Evolutionary conservation across 306 rosid species (phyloP).

Genomic region (Ochetophila trinervis): DNA sequence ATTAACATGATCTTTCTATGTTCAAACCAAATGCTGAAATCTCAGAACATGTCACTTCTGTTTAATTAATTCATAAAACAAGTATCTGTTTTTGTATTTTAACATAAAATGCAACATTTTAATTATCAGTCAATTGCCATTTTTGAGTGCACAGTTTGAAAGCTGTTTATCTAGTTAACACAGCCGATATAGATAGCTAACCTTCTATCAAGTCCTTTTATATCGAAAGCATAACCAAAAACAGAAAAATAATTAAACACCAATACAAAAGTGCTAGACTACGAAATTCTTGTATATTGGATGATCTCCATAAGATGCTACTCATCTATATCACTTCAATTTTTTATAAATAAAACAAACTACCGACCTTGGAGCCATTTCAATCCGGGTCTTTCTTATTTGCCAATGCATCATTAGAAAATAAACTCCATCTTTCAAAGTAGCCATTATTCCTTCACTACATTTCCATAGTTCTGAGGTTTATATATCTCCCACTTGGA

Average conservation of each 20-base stretch:
- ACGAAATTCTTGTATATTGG: not conserved
- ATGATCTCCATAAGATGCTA: not conserved
- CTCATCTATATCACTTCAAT: not conserved
- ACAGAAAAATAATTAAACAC: not conserved
- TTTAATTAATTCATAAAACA: no score
- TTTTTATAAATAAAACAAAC: not conserved
- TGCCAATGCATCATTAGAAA: conserved; percentile 12
- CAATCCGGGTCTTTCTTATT: not conserved
- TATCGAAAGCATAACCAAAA: no score
- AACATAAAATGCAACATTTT: conserved; percentile 2
- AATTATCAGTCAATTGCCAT: no score
- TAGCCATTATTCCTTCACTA: conserved; percentile 8
- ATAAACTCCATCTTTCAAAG: conserved; percentile 20
- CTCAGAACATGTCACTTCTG: no score
- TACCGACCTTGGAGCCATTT: conserved; percentile 8
- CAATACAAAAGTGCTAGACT: not conserved
- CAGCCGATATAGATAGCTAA: no score
- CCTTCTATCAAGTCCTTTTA: no score
- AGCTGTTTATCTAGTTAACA: no score
- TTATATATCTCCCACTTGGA: conserved; percentile 23
- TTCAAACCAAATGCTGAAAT: no score
- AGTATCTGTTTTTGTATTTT: no score
- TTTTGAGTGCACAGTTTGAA: no score
- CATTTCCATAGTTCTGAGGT: conserved; percentile 24
- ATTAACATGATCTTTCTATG: no score